A percentile compares a stretch with the other conserved stretches of the same genome.
These are phyloP conservation scores for Microsporum ferrugineum DNA, from an alignment of 2,329 filamentous ascomycete genomes.

Conservation along the genomic window DNA sequence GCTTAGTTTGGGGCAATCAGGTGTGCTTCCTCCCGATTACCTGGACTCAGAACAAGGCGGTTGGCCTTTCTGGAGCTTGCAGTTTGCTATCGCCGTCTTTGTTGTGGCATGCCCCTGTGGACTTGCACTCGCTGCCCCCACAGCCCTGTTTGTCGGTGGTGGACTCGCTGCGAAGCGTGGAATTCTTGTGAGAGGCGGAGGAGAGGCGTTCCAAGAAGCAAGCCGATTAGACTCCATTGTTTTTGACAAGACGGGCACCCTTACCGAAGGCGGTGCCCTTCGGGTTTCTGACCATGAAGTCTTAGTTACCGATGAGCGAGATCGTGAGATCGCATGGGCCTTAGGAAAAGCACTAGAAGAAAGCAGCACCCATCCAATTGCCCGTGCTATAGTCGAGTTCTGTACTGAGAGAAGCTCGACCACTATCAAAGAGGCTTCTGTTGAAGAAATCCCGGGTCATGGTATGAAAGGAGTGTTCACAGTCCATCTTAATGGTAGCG, in stretches of 20 bases:
- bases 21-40: conserved; percentile 39
- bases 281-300: conserved; percentile 43
- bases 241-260: conserved; percentile 80
- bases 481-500: conserved; percentile 10
- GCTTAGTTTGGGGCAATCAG: conserved; percentile 36
- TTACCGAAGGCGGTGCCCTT: conserved; percentile 56
- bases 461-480: conserved; percentile 45
- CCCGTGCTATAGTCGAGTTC: conserved; percentile 43
- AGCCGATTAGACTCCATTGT: conserved; percentile 67
- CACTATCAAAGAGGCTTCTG: conserved; percentile 23
- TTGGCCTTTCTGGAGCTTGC: conserved; percentile 45
- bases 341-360: conserved; percentile 44
- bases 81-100: conserved; percentile 71
- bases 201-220: conserved; percentile 76
- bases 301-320: conserved; percentile 24
- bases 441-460: conserved; percentile 47
- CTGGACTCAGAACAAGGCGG: conserved; percentile 37
- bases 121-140: conserved; percentile 72
- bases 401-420: conserved; percentile 27
- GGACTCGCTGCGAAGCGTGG: conserved; percentile 68
- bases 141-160: conserved; percentile 72
- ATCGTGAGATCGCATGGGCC: conserved; percentile 34
- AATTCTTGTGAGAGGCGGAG: conserved; percentile 72
- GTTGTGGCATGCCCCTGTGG: conserved; percentile 80
- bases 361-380: conserved; percentile 50